Evolutionary conservation across 768 basidiomycete genomes (phyloP).

Genomic region (Hygrocybe coccinea): DNA sequence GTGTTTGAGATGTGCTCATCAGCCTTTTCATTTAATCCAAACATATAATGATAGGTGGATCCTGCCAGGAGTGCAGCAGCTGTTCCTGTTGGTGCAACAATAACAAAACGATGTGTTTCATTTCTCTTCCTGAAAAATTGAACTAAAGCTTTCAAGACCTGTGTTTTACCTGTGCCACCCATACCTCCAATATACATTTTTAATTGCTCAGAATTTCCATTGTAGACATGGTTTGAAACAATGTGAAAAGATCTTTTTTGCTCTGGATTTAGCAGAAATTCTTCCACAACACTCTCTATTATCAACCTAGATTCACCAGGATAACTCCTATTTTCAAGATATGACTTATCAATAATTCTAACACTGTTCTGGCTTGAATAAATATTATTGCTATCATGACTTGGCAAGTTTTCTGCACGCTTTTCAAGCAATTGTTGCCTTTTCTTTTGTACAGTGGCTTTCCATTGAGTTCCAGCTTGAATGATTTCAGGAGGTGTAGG

Average conservation of each 20-base stretch:
- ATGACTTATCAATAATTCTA: slow-evolving; percentile 23
- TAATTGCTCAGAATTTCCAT: slow-evolving; percentile 16
- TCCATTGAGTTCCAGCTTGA: slow-evolving; percentile 9
- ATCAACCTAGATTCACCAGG: slow-evolving; percentile 1
- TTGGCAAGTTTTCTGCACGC: background rate
- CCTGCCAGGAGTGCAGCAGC: slow-evolving; percentile 23
- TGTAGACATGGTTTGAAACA: slow-evolving; percentile 25
- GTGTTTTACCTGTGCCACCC: slow-evolving; percentile 32
- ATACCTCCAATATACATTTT: slow-evolving; percentile 34
- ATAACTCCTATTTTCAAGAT: background rate
- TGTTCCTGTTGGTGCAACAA: slow-evolving; percentile 25
- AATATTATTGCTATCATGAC: background rate
- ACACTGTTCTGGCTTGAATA: slow-evolving; percentile 7
- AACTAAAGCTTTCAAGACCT: slow-evolving; percentile 26
- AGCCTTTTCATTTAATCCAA: slow-evolving; percentile 2
- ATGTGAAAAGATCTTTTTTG: slow-evolving; percentile 30
- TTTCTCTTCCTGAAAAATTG: slow-evolving; percentile 19
- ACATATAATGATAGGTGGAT: slow-evolving; percentile 24
- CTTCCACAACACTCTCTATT: slow-evolving; percentile 17
- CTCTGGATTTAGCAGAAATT: slow-evolving; percentile 9
- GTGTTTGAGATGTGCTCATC: background rate
- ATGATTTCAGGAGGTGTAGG: background rate
- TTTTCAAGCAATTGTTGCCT: slow-evolving; percentile 8
- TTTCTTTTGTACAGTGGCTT: slow-evolving; percentile 3
- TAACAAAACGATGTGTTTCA: slow-evolving; percentile 24